These are phyloP conservation scores for Paracorniculantispora psalliotae DNA, from an alignment of 2,329 filamentous ascomycete species.

Conservation along the genomic window DNA sequence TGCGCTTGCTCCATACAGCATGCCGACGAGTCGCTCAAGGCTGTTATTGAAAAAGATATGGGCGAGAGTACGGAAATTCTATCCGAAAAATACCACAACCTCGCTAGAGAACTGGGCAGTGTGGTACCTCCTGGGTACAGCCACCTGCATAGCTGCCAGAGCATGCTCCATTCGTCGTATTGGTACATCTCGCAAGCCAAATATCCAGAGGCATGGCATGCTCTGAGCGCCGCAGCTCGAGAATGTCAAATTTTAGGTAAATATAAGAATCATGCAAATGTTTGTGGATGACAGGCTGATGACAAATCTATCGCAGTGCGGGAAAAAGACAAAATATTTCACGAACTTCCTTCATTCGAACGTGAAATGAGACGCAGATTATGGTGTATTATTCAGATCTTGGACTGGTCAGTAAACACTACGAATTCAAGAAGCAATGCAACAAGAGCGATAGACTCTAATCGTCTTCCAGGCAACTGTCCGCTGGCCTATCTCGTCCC, in stretches of 20 bases:
- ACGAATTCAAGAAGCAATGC: too few species aligned
- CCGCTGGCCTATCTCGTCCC: constrained; percentile 23
- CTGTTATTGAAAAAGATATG: constrained; percentile 28
- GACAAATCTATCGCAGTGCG: constrained; percentile 21
- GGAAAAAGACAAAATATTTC: constrained; percentile 25
- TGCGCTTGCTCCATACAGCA: constrained; percentile 35
- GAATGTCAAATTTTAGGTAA: constrained; percentile 31
- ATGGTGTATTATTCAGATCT: constrained; percentile 34
- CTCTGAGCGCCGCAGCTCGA: constrained; percentile 29
- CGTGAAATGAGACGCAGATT: constrained; percentile 32
- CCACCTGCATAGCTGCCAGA: constrained; percentile 30
- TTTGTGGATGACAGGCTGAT: too few species aligned
- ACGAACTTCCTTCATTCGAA: constrained; percentile 28
- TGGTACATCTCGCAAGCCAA: constrained; percentile 33
- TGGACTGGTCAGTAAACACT: constrained; percentile 30
- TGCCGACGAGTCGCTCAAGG: constrained; percentile 25
- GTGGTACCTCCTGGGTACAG: constrained; percentile 28
- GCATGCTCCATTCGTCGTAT: constrained; percentile 32
- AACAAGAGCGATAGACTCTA: background rate
- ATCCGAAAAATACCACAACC: constrained; percentile 28
- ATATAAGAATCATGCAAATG: background rate
- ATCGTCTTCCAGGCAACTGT: constrained; percentile 30
- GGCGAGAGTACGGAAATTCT: constrained; percentile 24
- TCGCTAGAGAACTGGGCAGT: constrained; percentile 29
- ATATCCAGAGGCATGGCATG: constrained; percentile 34